These are phyloP conservation scores for Elaeis oleifera DNA, from an alignment of 202 grass and related monocot species.

Conservation along the genomic window DNA sequence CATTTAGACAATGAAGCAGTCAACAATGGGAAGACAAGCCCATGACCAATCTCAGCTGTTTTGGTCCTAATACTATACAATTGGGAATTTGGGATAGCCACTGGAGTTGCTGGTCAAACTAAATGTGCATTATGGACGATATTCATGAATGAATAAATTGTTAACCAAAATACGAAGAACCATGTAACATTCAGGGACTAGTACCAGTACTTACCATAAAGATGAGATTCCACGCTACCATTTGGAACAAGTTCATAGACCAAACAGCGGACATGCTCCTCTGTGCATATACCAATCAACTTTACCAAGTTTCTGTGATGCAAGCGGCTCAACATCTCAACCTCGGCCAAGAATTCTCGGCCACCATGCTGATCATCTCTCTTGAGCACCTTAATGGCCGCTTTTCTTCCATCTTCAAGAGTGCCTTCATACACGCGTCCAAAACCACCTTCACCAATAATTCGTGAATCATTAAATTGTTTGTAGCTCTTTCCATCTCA, in stretches of 20 bases:
- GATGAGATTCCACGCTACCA: slow-evolving; percentile 86
- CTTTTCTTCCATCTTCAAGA: slow-evolving; percentile 48
- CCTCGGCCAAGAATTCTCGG: slow-evolving; percentile 92
- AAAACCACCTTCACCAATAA: slow-evolving; percentile 99
- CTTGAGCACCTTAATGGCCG: slow-evolving; percentile 92
- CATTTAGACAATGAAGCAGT: too few species aligned
- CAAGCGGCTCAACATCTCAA: slow-evolving; percentile 98
- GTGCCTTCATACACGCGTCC: slow-evolving; percentile 90
- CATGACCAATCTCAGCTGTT: too few species aligned
- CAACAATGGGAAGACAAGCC: too few species aligned
- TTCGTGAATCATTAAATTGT: slow-evolving; percentile 67
- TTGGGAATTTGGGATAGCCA: too few species aligned
- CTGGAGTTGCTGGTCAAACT: too few species aligned
- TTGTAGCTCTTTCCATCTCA: slow-evolving; percentile 88
- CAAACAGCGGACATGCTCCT: slow-evolving; percentile 67
- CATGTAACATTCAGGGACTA: neutral
- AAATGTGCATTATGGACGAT: too few species aligned
- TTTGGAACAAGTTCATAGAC: slow-evolving; percentile 94
- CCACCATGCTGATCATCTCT: slow-evolving; percentile 81
- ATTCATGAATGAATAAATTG: slow-evolving; percentile 24
- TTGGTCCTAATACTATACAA: too few species aligned
- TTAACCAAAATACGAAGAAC: slow-evolving; percentile 4
- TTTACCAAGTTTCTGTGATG: slow-evolving; percentile 97
- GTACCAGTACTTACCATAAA: slow-evolving; percentile 52
- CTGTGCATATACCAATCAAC: slow-evolving; percentile 91